Conservation (phyloP, 1,139 yeast genomes). For the Saccharomyces hybrid region DNA sequence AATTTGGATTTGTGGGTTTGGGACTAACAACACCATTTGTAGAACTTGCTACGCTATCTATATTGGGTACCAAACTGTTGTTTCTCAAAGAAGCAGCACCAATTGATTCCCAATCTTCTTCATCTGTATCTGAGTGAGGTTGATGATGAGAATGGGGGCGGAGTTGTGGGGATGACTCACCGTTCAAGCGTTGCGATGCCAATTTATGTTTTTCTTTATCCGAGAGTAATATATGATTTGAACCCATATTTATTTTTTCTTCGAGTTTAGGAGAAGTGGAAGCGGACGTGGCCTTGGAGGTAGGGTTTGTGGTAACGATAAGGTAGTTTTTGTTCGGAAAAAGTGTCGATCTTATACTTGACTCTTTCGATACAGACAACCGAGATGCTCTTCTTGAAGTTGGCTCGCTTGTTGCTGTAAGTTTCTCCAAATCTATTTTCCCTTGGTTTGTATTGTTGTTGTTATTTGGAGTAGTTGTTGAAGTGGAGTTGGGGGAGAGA, state of each 20-base stretch:
- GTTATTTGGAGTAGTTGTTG: not conserved
- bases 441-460: constrained; percentile 3
- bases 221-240: not conserved
- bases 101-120: constrained; percentile 89
- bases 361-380: constrained; percentile 18
- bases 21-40: constrained; percentile 1
- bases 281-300: not conserved
- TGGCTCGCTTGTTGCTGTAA: constrained; percentile 9
- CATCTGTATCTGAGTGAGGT: constrained; percentile 59
- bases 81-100: constrained; percentile 62
- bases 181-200: not conserved
- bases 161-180: not conserved
- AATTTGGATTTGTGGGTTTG: constrained; percentile 9
- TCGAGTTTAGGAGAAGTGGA: constrained; percentile 2
- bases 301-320: not conserved
- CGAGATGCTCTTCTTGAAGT: constrained; percentile 17
- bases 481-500: not conserved
- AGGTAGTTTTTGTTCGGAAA: constrained; percentile 7
- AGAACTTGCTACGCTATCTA: constrained; percentile 4
- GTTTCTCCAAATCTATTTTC: constrained; percentile 10
- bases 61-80: constrained; percentile 16
- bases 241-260: not conserved
- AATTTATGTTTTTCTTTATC: not conserved
- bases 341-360: constrained; percentile 19
- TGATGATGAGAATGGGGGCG: not conserved